phyloP scores from a whole-genome alignment of 2,329 filamentous ascomycete species.

The Calonectria hawksworthii region DNA sequence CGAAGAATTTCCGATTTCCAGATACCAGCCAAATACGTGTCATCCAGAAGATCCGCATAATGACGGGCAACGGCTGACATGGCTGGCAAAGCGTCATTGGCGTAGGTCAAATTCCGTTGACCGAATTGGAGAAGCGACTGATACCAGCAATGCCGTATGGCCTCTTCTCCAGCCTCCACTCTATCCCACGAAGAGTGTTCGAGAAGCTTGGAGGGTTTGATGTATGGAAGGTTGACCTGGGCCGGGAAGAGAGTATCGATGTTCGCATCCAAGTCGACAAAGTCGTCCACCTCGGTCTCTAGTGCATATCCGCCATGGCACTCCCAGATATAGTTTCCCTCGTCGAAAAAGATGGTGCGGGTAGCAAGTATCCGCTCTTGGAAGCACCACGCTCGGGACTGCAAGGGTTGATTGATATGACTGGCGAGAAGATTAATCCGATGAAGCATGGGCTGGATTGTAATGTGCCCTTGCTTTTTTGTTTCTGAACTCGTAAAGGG shows the following conservation, averaged over 20 bases:
- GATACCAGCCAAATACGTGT: not conserved
- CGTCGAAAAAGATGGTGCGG: not conserved
- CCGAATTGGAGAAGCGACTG: not conserved
- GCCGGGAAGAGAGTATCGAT: not conserved
- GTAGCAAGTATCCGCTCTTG: constrained; percentile 7
- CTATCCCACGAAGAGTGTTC: not conserved
- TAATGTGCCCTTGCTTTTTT: not conserved
- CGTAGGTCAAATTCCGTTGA: not conserved
- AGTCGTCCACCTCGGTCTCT: not conserved
- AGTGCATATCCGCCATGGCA: not conserved
- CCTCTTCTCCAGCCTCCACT: not conserved
- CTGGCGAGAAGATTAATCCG: not conserved
- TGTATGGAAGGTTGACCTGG: not conserved
- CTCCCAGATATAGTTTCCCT: not conserved
- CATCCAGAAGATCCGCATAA: not conserved
- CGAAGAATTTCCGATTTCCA: not conserved
- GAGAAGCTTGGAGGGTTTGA: not conserved
- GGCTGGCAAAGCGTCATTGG: not conserved
- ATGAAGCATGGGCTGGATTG: not conserved
- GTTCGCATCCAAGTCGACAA: not conserved
- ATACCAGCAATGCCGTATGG: not conserved
- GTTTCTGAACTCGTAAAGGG: not conserved
- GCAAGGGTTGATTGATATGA: not conserved
- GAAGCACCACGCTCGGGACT: not conserved
- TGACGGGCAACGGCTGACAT: not conserved